Base-by-base conservation (phyloP, 192 early-diverging fungal species). In the Podila clonocystis region DNA sequence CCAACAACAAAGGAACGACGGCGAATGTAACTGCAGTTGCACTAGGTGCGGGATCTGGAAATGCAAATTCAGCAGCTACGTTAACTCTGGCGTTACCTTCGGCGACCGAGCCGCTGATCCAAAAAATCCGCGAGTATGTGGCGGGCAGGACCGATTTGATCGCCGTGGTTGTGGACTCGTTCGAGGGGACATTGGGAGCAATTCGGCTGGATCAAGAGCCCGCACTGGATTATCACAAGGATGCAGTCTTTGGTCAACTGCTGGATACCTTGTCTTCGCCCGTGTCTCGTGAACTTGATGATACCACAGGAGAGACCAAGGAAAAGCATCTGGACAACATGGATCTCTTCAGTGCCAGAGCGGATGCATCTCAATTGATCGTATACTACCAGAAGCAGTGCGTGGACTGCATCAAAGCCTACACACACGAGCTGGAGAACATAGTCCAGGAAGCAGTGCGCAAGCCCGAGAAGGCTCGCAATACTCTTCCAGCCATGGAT, bases 71-170 rank as follows among this genome's bases (percentile, higher is more conserved):
- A 15, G 9, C 36, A 2, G 41, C 41, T 36, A 6, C 9, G 34
- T 9, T 36, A 17, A 17, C 15, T 8, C 9, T 8, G 41, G 13
- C 61, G 28, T 61, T 72, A 1, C 70, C 76, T 0, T 72, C 48
- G n/a, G 65, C 76, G n/a, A 72, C 77, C 19, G 66, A 80, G 30
- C 70, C 77, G 2, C n/a, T 80, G 65, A 68, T 73, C 26, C 66
- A 62, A 29, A 67, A 36, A 26, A 80, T 80, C n/a, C 65, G 38
- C 17, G 70, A 69, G 55, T 73, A 68, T 29, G 77, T 80, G 5
- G 59, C 57, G 9, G 77, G 77, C 8, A 80, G 68, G 67, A 80
- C 77, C 20, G 66, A 80, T 31, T n/a, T 80, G 38, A 67, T 80
- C 2, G 71, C 77, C 0, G 52, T 68, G 38, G 66, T 41, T 15